Evolutionary conservation across 768 basidiomycete genomes (phyloP).

Genomic region (Austroboletus festivus): DNA sequence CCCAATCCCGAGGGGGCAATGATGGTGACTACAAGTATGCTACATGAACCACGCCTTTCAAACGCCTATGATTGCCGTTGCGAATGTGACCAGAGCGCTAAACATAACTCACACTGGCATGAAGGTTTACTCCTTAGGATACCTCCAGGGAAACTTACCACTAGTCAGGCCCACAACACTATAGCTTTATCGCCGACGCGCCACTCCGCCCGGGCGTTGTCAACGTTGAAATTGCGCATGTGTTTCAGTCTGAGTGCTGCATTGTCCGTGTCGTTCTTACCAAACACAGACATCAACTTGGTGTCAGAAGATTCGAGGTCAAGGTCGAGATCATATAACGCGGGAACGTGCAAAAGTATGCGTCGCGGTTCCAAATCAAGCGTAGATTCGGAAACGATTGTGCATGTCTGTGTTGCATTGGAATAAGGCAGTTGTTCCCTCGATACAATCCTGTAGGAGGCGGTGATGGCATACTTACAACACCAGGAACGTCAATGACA

Average conservation of each 20-base stretch:
- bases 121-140: background rate
- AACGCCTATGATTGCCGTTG: background rate
- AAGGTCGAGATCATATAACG: slow-evolving; percentile 50
- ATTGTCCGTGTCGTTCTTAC: slow-evolving; percentile 13
- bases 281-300: slow-evolving; percentile 39
- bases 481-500: slow-evolving; percentile 48
- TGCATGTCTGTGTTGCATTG: slow-evolving; percentile 39
- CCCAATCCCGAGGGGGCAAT: background rate
- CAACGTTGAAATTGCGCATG: slow-evolving; percentile 57
- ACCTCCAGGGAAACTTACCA: slow-evolving; percentile 2
- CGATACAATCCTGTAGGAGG: slow-evolving; percentile 2
- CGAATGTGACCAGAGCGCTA: background rate
- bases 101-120: background rate
- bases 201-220: slow-evolving; percentile 68
- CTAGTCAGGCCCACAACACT: slow-evolving; percentile 39
- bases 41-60: background rate
- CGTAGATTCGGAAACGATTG: slow-evolving; percentile 43
- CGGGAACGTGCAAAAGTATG: slow-evolving; percentile 50
- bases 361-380: slow-evolving; percentile 68
- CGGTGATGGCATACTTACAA: slow-evolving; percentile 43
- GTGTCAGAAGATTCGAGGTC: slow-evolving; percentile 55
- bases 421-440: slow-evolving; percentile 2
- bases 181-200: slow-evolving; percentile 50
- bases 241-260: slow-evolving; percentile 52
- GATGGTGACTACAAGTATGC: background rate